Evolutionary conservation across 768 basidiomycete species (phyloP).

Genomic region (Leccinum rimulosum): DNA sequence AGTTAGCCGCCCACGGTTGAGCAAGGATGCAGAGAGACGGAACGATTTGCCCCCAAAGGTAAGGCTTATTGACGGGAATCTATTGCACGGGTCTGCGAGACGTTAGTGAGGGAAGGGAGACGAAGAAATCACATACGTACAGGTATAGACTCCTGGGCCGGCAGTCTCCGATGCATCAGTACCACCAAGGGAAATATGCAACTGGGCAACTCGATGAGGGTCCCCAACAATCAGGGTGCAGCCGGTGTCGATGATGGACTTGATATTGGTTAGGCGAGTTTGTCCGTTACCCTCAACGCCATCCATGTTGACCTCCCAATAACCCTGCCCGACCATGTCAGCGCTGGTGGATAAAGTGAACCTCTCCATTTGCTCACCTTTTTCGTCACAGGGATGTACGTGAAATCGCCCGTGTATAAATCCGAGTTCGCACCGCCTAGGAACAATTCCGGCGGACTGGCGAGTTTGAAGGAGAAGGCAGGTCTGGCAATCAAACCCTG

Average conservation of each 20-base stretch:
- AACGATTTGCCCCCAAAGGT: background rate
- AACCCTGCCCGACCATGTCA: slow-evolving; percentile 10
- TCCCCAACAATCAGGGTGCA: slow-evolving; percentile 9
- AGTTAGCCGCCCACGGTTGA: background rate
- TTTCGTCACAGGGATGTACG: slow-evolving; percentile 23
- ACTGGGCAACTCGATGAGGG: slow-evolving; percentile 4
- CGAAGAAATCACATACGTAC: background rate
- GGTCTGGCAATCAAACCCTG: slow-evolving; percentile 25
- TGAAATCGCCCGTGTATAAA: slow-evolving; percentile 45
- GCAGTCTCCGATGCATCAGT: slow-evolving; percentile 12
- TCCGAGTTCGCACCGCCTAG: slow-evolving; percentile 49
- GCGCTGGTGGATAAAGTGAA: no score
- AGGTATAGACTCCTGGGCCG: slow-evolving; percentile 34
- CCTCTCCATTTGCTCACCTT: slow-evolving; percentile 4
- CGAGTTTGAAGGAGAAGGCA: slow-evolving; percentile 49
- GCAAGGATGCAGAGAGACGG: background rate
- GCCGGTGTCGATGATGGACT: slow-evolving; percentile 25
- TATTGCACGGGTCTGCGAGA: background rate
- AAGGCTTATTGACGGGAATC: background rate
- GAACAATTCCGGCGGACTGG: slow-evolving; percentile 41
- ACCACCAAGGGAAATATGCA: slow-evolving; percentile 29
- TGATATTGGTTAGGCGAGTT: background rate
- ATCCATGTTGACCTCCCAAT: slow-evolving; percentile 20
- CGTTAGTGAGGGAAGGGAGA: background rate
- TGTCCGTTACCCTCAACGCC: background rate